Conservation (phyloP, 2,329 filamentous ascomycete genomes). For the Cercospora brassicicola region DNA sequence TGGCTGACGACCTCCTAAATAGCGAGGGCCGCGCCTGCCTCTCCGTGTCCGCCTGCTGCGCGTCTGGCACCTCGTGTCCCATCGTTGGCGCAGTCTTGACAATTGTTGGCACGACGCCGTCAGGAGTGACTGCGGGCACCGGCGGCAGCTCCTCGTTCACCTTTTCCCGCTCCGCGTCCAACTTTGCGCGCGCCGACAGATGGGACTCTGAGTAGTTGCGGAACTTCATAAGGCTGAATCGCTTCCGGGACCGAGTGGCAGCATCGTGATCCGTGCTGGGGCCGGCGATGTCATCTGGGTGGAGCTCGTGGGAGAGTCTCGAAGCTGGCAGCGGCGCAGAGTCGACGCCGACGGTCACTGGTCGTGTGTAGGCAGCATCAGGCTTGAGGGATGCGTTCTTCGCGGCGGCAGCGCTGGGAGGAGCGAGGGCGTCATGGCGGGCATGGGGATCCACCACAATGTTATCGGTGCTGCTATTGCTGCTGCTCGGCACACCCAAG, state of each 20-base stretch:
- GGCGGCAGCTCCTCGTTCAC: conserved; percentile 48
- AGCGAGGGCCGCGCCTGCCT: conserved; percentile 25
- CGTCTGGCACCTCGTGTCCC: conserved; percentile 1
- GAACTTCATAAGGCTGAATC: conserved; percentile 70
- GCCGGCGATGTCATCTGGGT: conserved; percentile 28
- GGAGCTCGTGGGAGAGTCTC: conserved; percentile 32
- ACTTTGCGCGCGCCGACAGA: conserved; percentile 71
- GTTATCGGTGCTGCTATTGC: conserved; percentile 9
- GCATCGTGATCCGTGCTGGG: conserved; percentile 24
- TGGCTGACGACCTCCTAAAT: conserved; percentile 32
- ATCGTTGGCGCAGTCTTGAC: conserved; percentile 76
- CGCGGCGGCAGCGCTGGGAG: conserved; percentile 16
- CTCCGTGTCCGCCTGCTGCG: conserved; percentile 20
- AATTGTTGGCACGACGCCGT: conserved; percentile 61
- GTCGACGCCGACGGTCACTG: conserved; percentile 17
- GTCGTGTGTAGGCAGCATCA: conserved; percentile 21
- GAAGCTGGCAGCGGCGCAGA: conserved; percentile 20
- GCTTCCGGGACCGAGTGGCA: conserved; percentile 40
- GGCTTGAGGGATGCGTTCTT: conserved; percentile 20
- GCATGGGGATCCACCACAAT: not conserved
- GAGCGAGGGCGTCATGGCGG: not conserved
- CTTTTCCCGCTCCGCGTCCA: conserved; percentile 56
- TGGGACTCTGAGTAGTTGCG: conserved; percentile 93
- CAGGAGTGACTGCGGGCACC: conserved; percentile 40
- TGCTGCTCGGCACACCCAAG: conserved; percentile 38